Evolutionary conservation across 129 eudicot genomes (phyloP).

Genomic region (Deinandra increscens): DNA sequence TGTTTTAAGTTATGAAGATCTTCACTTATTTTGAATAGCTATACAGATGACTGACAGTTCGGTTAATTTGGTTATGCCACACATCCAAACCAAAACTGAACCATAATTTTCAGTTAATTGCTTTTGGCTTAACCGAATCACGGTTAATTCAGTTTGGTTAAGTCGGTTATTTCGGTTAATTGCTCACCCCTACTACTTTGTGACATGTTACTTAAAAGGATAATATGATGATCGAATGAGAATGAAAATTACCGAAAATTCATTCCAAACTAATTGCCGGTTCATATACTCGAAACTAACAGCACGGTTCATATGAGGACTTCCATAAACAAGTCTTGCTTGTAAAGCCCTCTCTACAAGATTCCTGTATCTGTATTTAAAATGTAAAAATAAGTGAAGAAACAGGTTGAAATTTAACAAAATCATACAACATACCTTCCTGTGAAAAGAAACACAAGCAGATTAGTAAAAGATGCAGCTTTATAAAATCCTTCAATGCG

Average conservation of each 20-base stretch:
- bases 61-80: too few species aligned
- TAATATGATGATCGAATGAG: conserved; percentile 6
- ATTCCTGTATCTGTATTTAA: conserved; percentile 73
- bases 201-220: background rate
- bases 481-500: conserved; percentile 86
- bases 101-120: too few species aligned
- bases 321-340: conserved; percentile 96
- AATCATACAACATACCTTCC: conserved; percentile 60
- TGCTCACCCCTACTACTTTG: background rate
- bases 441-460: conserved; percentile 84
- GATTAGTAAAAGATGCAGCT: conserved; percentile 90
- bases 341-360: conserved; percentile 78
- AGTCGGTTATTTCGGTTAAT: too few species aligned
- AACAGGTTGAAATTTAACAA: background rate
- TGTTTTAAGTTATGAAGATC: too few species aligned
- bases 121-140: too few species aligned
- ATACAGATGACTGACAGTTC: too few species aligned
- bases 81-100: too few species aligned
- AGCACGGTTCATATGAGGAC: conserved; percentile 96
- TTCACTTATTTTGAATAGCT: too few species aligned
- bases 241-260: conserved; percentile 72
- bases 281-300: conserved; percentile 99
- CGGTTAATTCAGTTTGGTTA: too few species aligned
- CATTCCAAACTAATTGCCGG: conserved; percentile 98
- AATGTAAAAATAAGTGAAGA: conserved; percentile 8